Evolutionary conservation across 495 filamentous ascomycete genomes (phyloP).

Genomic region (Xeromyces bisporus): DNA sequence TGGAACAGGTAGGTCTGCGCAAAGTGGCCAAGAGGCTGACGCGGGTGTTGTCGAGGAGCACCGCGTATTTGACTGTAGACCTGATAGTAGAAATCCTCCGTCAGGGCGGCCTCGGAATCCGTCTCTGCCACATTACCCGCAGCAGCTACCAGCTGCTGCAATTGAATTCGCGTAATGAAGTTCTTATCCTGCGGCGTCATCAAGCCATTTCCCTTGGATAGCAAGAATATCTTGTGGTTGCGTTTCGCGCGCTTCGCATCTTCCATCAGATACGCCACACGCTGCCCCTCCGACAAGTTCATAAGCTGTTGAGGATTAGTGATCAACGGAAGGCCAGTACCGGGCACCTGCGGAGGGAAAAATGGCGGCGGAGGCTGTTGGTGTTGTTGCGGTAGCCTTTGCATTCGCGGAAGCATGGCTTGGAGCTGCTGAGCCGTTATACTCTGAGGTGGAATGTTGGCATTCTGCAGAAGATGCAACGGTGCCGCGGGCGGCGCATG

Average conservation of each 20-base stretch:
- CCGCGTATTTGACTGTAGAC: conserved; percentile 88
- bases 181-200: conserved; percentile 99
- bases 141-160: conserved; percentile 86
- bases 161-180: conserved; percentile 92
- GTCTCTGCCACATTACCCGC: conserved; percentile 71
- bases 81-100: conserved; percentile 97
- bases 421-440: conserved; percentile 16
- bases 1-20: conserved; percentile 96
- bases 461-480: conserved; percentile 22
- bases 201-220: conserved; percentile 87
- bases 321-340: conserved; percentile 32
- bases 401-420: conserved; percentile 17
- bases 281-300: conserved; percentile 60
- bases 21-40: conserved; percentile 85
- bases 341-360: conserved; percentile 10
- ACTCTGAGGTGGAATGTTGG: conserved; percentile 21
- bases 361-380: conserved; percentile 8
- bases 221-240: conserved; percentile 91
- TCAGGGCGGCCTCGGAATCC: conserved; percentile 58
- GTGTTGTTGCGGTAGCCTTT: conserved; percentile 14
- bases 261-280: conserved; percentile 63
- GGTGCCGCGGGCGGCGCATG: conserved; percentile 24
- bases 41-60: conserved; percentile 68
- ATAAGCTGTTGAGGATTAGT: conserved; percentile 60
- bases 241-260: conserved; percentile 92